phyloP scores from a whole-genome alignment of 192 early-diverging fungal genomes.

The Coemansia sp. region DNA sequence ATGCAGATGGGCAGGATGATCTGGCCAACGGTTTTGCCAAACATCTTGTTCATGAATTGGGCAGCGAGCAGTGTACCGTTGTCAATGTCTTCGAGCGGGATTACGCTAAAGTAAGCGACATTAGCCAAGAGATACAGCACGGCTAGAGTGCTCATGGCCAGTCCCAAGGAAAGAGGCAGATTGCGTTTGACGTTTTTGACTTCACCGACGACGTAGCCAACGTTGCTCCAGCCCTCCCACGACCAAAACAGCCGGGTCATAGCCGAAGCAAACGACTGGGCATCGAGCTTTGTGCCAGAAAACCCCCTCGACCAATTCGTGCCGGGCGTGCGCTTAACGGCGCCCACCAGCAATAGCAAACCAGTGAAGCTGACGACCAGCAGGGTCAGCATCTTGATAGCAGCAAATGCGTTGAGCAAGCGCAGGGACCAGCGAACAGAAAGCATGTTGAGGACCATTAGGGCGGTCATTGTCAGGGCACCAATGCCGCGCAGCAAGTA shows the following conservation, averaged over 20 bases:
- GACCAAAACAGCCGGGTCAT: constrained; percentile 60
- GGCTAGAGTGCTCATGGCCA: constrained; percentile 74
- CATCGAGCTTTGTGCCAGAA: constrained; percentile 60
- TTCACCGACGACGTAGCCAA: constrained; percentile 82
- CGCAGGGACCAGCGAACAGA: constrained; percentile 66
- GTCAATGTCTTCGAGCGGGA: constrained; percentile 68
- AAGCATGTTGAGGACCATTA: constrained; percentile 66
- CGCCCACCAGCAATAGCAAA: constrained; percentile 68
- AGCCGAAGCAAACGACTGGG: constrained; percentile 58
- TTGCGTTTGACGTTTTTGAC: constrained; percentile 79
- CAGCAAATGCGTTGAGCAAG: constrained; percentile 69
- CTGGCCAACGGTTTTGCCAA: constrained; percentile 59
- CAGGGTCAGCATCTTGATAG: constrained; percentile 70
- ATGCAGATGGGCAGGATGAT: constrained; percentile 57
- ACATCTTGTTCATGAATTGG: constrained; percentile 59
- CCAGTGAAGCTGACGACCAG: constrained; percentile 70
- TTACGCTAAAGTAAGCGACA: constrained; percentile 78
- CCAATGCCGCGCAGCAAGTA: constrained; percentile 59
- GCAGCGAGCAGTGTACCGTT: constrained; percentile 66
- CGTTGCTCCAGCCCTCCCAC: constrained; percentile 70
- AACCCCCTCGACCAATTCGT: constrained; percentile 66
- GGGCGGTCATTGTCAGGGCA: constrained; percentile 55
- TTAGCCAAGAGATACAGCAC: constrained; percentile 77
- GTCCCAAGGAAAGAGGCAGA: constrained; percentile 71
- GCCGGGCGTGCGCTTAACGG: constrained; percentile 38